phyloP scores from a whole-genome alignment of 805 yeast genomes.

The Sugiyamaella floridensis region DNA sequence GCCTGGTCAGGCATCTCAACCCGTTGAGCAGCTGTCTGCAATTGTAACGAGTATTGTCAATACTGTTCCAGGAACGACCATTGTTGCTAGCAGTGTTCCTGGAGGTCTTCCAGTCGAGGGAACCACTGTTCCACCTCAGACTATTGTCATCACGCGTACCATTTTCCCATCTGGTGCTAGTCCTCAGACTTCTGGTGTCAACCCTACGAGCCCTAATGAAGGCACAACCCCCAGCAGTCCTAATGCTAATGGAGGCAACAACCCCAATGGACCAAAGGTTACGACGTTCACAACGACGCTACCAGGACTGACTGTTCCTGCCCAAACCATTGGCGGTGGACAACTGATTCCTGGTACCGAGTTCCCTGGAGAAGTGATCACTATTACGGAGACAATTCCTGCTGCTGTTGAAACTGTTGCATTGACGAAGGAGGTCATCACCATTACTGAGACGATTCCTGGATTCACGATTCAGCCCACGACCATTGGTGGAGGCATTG shows the following conservation, averaged over 20 bases:
- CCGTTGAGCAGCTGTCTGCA: not conserved
- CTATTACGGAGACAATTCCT: not conserved
- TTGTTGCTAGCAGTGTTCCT: conserved; percentile 3
- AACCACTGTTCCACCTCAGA: not conserved
- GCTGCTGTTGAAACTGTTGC: no score
- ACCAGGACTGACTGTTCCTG: conserved; percentile 16
- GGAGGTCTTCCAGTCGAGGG: conserved; percentile 2
- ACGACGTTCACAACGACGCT: conserved; percentile 2
- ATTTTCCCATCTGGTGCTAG: not conserved
- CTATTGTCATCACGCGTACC: not conserved
- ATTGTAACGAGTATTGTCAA: not conserved
- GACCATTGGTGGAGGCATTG: conserved; percentile 1
- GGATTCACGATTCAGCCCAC: conserved; percentile 4
- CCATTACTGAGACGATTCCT: conserved; percentile 5
- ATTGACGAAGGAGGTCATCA: not conserved
- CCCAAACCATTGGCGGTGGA: conserved; percentile 6
- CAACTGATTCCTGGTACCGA: conserved; percentile 5
- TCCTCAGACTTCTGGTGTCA: not conserved
- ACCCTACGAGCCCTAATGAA: not conserved
- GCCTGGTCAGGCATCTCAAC: not conserved
- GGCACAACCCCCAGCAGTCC: not conserved
- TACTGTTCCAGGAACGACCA: conserved; percentile 15
- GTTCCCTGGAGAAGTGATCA: conserved; percentile 2
- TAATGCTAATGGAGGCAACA: not conserved
- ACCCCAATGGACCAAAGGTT: not conserved